A percentile compares a stretch with the other conserved stretches of the same genome.
Conservation (phyloP, 2,329 filamentous ascomycete species). For the Aspergillus awamori region DNA sequence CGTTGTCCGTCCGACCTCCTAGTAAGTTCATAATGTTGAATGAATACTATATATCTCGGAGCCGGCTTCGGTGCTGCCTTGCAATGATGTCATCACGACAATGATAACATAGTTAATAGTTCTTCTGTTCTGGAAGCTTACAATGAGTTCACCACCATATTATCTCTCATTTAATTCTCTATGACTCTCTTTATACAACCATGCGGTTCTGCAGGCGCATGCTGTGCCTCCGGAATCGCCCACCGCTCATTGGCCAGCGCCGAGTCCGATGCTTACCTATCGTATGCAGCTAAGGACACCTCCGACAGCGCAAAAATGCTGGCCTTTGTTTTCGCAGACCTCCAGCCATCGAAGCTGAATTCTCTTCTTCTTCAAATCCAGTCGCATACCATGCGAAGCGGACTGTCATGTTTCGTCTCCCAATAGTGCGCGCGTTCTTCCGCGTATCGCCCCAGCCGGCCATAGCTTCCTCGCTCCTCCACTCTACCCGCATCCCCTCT, state of each 20-base stretch:
- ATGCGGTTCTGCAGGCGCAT: background rate
- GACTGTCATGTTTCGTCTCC: conserved; percentile 20
- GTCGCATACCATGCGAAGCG: conserved; percentile 13
- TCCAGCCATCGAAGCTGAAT: background rate
- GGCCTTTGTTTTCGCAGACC: background rate
- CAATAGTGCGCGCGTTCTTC: conserved; percentile 15
- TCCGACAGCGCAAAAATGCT: background rate
- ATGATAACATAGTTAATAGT: no score
- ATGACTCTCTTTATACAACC: no score
- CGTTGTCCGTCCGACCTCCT: no score
- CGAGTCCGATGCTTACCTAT: background rate
- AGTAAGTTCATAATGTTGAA: no score
- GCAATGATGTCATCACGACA: no score
- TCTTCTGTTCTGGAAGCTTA: no score
- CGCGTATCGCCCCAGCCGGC: background rate
- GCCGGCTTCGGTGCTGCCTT: no score
- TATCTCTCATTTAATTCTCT: no score
- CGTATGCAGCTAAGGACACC: background rate
- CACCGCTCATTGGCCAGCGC: background rate
- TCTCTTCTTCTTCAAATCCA: background rate
- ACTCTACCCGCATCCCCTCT: background rate
- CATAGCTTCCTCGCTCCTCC: background rate
- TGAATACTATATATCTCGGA: no score
- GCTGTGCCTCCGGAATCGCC: background rate
- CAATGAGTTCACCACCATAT: no score